phyloP scores from a whole-genome alignment of 225 moss, liverwort and hornwort species.

The Bryoerythrophyllum caledonicum region DNA sequence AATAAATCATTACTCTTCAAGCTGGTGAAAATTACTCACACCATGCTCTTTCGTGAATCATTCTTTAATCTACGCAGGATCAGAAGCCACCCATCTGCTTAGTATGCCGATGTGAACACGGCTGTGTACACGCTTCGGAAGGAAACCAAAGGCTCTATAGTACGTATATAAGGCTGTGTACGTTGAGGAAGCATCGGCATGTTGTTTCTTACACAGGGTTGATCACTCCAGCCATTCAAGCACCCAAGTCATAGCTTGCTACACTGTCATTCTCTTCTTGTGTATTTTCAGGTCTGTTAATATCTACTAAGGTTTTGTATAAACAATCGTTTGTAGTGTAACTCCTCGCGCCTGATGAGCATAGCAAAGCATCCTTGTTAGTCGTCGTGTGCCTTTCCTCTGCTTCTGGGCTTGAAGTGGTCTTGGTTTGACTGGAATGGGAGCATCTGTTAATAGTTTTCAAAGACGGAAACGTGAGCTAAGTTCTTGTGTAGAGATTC shows the following conservation, averaged over 20 bases:
- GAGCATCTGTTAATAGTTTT: no score
- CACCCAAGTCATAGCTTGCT: conserved; percentile 37
- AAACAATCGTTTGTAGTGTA: conserved; percentile 29
- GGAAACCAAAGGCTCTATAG: no score
- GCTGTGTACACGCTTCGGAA: no score
- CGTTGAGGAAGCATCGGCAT: no score
- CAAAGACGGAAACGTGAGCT: no score
- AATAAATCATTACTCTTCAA: conserved; percentile 29
- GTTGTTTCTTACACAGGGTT: conserved; percentile 18
- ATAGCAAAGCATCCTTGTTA: neutral
- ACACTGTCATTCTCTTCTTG: conserved; percentile 29
- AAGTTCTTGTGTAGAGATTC: no score
- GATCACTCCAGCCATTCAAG: conserved; percentile 36
- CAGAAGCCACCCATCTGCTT: neutral
- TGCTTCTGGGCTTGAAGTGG: no score
- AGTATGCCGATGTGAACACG: neutral
- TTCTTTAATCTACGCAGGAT: conserved; percentile 36
- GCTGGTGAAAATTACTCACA: conserved; percentile 29
- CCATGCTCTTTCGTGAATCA: conserved; percentile 35
- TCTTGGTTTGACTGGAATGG: no score
- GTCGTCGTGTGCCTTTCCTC: no score
- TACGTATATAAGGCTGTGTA: no score
- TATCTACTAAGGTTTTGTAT: conserved; percentile 39
- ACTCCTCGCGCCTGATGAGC: conserved; percentile 27
- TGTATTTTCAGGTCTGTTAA: conserved; percentile 32